Evolutionary conservation across 495 filamentous ascomycete genomes (phyloP).

Genomic region (Massariosphaeria phaeospora): DNA sequence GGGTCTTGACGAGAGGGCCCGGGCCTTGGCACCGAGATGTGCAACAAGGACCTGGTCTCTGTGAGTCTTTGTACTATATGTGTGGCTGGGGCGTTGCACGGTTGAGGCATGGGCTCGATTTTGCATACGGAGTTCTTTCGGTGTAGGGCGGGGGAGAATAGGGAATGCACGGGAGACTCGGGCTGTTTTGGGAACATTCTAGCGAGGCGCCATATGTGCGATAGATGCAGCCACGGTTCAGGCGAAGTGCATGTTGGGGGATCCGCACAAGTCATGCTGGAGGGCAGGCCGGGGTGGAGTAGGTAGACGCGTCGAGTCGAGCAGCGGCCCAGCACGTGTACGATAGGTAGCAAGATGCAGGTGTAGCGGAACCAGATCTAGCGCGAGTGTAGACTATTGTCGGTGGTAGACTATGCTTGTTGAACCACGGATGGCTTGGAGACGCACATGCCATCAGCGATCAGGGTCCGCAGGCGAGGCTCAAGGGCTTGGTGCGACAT

Average conservation of each 20-base stretch:
- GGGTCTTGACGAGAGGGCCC: not conserved
- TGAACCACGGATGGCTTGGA: no score
- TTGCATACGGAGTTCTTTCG: slow-evolving; percentile 20
- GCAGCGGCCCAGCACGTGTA: no score
- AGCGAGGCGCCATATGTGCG: not conserved
- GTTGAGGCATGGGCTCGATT: not conserved
- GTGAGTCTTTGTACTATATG: slow-evolving; percentile 21
- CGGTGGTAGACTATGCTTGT: no score
- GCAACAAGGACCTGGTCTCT: slow-evolving; percentile 7
- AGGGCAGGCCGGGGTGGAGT: no score
- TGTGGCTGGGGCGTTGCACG: slow-evolving; percentile 2
- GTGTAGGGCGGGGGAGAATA: not conserved
- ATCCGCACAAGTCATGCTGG: no score
- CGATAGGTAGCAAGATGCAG: no score
- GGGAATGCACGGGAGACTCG: not conserved
- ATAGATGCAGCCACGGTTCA: not conserved
- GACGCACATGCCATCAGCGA: no score
- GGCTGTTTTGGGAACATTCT: not conserved
- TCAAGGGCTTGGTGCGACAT: not conserved
- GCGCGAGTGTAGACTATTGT: no score
- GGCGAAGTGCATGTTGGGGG: not conserved
- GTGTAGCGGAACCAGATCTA: no score
- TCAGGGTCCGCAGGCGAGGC: not conserved
- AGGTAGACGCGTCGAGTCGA: no score
- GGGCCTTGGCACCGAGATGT: slow-evolving; percentile 15